Percentiles rank a stretch among this genome's conserved stretches.
These are phyloP conservation scores for Drechslerella dactyloides DNA, from an alignment of 2,329 filamentous ascomycete species.

Conservation along the genomic window DNA sequence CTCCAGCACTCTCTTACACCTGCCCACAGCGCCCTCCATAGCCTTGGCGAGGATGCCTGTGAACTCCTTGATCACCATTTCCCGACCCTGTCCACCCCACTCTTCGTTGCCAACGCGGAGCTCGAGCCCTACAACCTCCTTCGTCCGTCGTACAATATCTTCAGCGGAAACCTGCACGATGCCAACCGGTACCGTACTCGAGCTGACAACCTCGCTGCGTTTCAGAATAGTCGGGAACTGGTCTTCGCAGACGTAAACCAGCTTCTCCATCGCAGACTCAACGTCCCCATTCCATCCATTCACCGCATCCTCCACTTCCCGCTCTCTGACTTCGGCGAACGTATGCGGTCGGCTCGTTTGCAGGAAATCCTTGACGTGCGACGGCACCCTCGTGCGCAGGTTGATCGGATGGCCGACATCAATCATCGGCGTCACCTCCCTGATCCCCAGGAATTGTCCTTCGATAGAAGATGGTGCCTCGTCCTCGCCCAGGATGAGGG, in stretches of 20 bases:
- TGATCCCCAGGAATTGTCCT: conserved; percentile 87
- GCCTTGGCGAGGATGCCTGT: conserved; percentile 47
- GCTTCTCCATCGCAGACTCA: conserved; percentile 66
- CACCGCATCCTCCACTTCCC: conserved; percentile 44
- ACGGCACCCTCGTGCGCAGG: conserved; percentile 82
- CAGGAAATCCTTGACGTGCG: conserved; percentile 83
- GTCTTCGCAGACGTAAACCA: conserved; percentile 81
- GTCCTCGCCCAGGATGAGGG: conserved; percentile 75
- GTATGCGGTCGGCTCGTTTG: conserved; percentile 59
- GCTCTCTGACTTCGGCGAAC: conserved; percentile 49
- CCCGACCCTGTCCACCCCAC: conserved; percentile 61
- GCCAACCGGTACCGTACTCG: conserved; percentile 70
- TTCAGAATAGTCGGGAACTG: conserved; percentile 89
- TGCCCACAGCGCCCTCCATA: conserved; percentile 55
- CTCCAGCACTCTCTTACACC: conserved; percentile 56
- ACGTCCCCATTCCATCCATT: conserved; percentile 51
- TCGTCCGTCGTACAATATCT: conserved; percentile 85
- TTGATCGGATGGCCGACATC: conserved; percentile 83
- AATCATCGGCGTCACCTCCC: conserved; percentile 78
- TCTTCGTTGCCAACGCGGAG: conserved; percentile 76
- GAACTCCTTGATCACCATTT: conserved; percentile 46
- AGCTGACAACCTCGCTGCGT: conserved; percentile 79
- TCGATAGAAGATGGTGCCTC: conserved; percentile 79
- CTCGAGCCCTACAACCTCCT: conserved; percentile 79
- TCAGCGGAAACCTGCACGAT: conserved; percentile 89